Evolutionary conservation across 495 filamentous ascomycete species (phyloP), one percentile per base, ranked within the genome.

Genomic region (Lepraria neglecta): DNA sequence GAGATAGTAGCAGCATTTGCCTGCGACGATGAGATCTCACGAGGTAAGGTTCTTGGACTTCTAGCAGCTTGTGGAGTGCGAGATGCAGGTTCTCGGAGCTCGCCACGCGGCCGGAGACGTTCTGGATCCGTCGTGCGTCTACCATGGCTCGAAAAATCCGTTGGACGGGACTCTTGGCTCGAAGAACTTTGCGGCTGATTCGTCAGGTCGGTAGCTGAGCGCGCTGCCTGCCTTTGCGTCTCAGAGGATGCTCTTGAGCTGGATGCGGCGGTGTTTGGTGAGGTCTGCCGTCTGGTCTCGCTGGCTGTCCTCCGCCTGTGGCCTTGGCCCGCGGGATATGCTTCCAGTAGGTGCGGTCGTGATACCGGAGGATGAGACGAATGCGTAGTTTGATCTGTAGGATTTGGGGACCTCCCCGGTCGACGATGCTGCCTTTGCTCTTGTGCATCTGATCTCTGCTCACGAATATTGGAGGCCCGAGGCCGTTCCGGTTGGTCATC

Each of bases 141-240:
- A 31, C 74, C 72, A 44, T 73, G 69, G 33, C 62, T 63, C 27
- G 51, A 59, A 21, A 60, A n/a, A 28, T 58, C 47, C 27, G 30
- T 38, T 24, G 64, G 63, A 19, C 56, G 66, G 28, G 63, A 44
- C 12, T 47, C 51, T 9, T 55, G 35, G 55, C 53, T 62, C n/a
- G 65, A 65, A 14, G 72, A 71, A 14, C 72, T 76, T 21, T 59
- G 64, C 12, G 79, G 69, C 61, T 77, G 68, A 19, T 77, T 67
- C n/a, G 72, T 74, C 2, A 88, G 71, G 64, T 90, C 87, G 10
- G 82, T 86, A 52, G 80, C 77, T 43, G 85, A 86, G 33, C 79
- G 75, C 15, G 78, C 71, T 54, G 78, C 76, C 56, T 77, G 74
- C 52, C 72, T 73, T 31, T 70, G 56, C 7, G 76, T 75, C 17